A percentile compares a stretch with the other conserved stretches of the same genome.
These are phyloP conservation scores for Penicillium sp. DNA, from an alignment of 2,329 filamentous ascomycete species.

Conservation along the genomic window DNA sequence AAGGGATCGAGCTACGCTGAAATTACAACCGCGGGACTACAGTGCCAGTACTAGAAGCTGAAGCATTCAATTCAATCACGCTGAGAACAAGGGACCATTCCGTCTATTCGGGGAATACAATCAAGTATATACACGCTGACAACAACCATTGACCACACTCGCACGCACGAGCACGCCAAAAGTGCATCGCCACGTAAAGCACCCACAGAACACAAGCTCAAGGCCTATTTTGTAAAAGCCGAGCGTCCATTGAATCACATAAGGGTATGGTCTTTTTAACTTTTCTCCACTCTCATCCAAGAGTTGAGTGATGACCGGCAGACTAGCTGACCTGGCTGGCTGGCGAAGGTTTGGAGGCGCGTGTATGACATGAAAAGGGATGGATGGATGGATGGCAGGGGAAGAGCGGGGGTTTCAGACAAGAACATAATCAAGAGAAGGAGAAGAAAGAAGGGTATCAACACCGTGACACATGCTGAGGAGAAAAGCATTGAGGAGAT, in stretches of 20 bases:
- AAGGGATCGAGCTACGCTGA: background rate
- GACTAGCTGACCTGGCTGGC: conserved; percentile 3
- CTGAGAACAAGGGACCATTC: conserved; percentile 35
- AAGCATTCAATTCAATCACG: conserved; percentile 23
- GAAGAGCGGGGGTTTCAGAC: background rate
- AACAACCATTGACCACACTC: conserved; percentile 27
- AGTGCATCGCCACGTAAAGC: conserved; percentile 16
- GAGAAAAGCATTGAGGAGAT: conserved; percentile 23
- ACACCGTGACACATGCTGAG: conserved; percentile 50
- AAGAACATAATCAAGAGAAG: conserved; percentile 41
- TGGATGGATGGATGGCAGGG: background rate
- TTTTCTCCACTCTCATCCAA: conserved; percentile 10
- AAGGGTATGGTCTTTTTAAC: conserved; percentile 3
- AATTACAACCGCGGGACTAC: background rate
- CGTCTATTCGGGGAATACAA: conserved; percentile 40
- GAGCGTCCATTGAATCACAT: background rate
- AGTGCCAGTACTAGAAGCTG: too few species aligned
- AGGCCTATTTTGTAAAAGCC: background rate
- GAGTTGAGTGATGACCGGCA: conserved; percentile 3
- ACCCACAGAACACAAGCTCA: conserved; percentile 15
- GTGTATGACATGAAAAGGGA: conserved; percentile 12
- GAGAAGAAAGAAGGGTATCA: conserved; percentile 47
- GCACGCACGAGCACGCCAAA: conserved; percentile 22
- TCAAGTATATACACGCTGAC: conserved; percentile 37
- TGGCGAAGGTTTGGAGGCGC: conserved; percentile 10